Percentiles rank a stretch among this genome's conserved stretches.
phyloP scores from a whole-genome alignment of 1,284 basidiomycete genomes.

The Fomitopsis palustris region DNA sequence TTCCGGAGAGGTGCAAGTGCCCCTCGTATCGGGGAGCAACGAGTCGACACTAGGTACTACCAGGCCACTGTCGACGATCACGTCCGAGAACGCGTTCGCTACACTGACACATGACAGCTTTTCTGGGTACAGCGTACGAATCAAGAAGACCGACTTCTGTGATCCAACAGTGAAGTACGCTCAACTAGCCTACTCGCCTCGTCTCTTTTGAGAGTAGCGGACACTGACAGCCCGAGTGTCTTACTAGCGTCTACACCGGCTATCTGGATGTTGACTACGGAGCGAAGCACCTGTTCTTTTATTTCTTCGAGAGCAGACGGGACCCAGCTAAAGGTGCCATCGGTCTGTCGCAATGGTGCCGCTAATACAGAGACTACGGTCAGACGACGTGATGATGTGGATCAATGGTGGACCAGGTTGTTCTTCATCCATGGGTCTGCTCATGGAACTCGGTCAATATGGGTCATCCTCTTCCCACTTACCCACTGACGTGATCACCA shows the following conservation, averaged over 20 bases:
- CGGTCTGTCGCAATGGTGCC: background rate
- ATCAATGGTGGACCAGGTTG: conserved; percentile 71
- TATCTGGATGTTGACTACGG: conserved; percentile 59
- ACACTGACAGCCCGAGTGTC: too few relatives aligned
- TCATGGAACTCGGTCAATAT: conserved; percentile 45
- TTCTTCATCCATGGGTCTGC: conserved; percentile 59
- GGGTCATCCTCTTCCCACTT: background rate
- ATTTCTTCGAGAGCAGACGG: conserved; percentile 78
- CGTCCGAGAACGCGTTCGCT: conserved; percentile 36
- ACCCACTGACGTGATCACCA: background rate
- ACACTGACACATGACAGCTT: conserved; percentile 44
- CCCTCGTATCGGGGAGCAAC: too few relatives aligned
- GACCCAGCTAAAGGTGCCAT: conserved; percentile 49
- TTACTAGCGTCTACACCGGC: conserved; percentile 52
- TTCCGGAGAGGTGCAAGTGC: too few relatives aligned
- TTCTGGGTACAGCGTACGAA: conserved; percentile 50
- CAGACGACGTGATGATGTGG: conserved; percentile 70
- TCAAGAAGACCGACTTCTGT: conserved; percentile 60
- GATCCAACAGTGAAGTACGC: conserved; percentile 57
- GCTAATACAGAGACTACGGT: background rate
- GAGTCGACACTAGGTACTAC: too few relatives aligned
- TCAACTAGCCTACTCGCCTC: conserved; percentile 1
- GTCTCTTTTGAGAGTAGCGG: background rate
- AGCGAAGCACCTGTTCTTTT: conserved; percentile 75
- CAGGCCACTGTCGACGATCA: conserved; percentile 28